Evolutionary conservation across 1,284 basidiomycete species (phyloP).

Genomic region (Irpex rosettiformis): DNA sequence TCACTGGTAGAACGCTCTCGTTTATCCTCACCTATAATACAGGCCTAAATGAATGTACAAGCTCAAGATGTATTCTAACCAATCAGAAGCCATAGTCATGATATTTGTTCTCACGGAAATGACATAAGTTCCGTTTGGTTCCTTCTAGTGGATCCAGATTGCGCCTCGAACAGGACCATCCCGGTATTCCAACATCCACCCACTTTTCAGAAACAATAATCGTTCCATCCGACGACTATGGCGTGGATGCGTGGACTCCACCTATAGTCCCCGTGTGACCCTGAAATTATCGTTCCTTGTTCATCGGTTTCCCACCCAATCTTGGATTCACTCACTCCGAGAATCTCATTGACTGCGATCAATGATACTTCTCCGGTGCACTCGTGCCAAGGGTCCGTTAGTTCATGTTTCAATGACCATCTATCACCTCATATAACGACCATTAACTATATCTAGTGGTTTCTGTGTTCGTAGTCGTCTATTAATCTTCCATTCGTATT

Average conservation of each 20-base stretch:
- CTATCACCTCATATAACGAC: background rate
- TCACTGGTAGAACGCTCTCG: background rate
- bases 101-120: too few relatives aligned
- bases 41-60: constrained; percentile 11
- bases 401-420: background rate
- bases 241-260: background rate
- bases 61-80: background rate
- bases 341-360: background rate
- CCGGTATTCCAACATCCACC: too few relatives aligned
- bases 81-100: background rate
- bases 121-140: too few relatives aligned
- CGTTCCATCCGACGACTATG: background rate
- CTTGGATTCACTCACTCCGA: background rate
- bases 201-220: too few relatives aligned
- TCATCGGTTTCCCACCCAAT: background rate
- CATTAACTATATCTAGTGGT: background rate
- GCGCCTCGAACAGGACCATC: too few relatives aligned
- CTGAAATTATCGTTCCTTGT: background rate
- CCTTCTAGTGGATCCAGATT: background rate
- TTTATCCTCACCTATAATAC: background rate
- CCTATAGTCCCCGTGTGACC: background rate
- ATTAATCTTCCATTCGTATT: background rate
- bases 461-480: background rate
- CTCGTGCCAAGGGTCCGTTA: background rate
- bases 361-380: background rate